These are phyloP conservation scores for Astraeus odoratus DNA, from an alignment of 768 basidiomycete genomes.

Conservation along the genomic window DNA sequence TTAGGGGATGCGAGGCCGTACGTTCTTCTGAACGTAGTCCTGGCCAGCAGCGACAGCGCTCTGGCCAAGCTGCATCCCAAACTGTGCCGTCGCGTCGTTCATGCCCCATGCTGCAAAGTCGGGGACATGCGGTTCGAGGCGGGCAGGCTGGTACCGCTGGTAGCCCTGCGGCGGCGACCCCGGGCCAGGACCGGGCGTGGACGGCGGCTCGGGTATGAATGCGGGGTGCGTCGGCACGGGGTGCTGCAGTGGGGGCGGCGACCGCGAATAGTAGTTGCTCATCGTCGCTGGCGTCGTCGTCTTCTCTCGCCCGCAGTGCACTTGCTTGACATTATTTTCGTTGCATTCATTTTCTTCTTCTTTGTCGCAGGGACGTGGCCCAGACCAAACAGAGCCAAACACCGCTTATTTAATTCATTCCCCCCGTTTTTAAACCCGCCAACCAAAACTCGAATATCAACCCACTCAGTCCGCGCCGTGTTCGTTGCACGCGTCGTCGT, in stretches of 20 bases:
- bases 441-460: no score
- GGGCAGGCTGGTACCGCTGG: conserved; percentile 30
- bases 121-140: conserved; percentile 28
- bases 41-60: conserved; percentile 91
- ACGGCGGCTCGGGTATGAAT: conserved; percentile 77
- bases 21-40: conserved; percentile 93
- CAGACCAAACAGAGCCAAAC: conserved; percentile 9
- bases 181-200: conserved; percentile 49
- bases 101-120: conserved; percentile 74
- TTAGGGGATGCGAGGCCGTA: conserved; percentile 82
- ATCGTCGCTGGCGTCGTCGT: conserved; percentile 8
- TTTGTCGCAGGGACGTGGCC: neutral
- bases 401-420: conserved; percentile 13
- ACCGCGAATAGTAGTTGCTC: conserved; percentile 37
- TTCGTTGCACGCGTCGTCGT: conserved; percentile 10
- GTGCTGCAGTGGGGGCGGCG: conserved; percentile 79
- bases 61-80: conserved; percentile 93
- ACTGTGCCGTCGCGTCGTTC: conserved; percentile 89
- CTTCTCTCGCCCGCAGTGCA: no score
- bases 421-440: conserved; percentile 14
- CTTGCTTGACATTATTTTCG: no score
- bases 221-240: conserved; percentile 85
- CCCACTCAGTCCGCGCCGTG: no score
- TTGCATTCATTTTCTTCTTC: neutral
- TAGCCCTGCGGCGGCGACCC: conserved; percentile 48